These are phyloP conservation scores for Podaxis mareebaensis DNA, from an alignment of 768 basidiomycete species.

Conservation along the genomic window DNA sequence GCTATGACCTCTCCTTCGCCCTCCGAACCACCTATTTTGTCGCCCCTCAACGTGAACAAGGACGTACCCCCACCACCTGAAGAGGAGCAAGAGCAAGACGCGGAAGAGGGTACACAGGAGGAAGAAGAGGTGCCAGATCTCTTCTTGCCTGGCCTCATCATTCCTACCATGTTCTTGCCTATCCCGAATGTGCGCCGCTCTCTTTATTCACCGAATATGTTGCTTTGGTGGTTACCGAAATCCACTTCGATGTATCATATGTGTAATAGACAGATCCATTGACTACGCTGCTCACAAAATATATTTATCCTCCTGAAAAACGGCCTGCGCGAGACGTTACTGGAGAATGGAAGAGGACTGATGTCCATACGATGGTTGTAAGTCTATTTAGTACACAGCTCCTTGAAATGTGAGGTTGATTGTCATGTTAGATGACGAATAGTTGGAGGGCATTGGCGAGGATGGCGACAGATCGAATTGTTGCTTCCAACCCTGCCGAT, in stretches of 20 bases:
- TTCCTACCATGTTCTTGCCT: conserved; percentile 84
- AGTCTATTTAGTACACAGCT: conserved; percentile 31
- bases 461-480: conserved; percentile 80
- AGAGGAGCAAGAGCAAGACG: conserved; percentile 11
- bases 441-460: conserved; percentile 84
- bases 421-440: conserved; percentile 69
- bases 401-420: conserved; percentile 21
- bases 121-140: conserved; percentile 52
- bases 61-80: conserved; percentile 48
- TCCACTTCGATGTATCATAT: conserved; percentile 47
- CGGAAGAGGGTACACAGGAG: conserved; percentile 34
- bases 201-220: conserved; percentile 42
- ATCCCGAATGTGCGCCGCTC: conserved; percentile 80
- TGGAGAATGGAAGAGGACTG: conserved; percentile 72
- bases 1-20: conserved; percentile 24
- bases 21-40: conserved; percentile 21
- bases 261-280: conserved; percentile 79
- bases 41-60: conserved; percentile 48
- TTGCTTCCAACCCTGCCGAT: conserved; percentile 70
- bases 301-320: conserved; percentile 74
- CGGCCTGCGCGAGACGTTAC: conserved; percentile 71
- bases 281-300: conserved; percentile 79
- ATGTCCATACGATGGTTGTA: conserved; percentile 81
- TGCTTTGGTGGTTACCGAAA: conserved; percentile 65
- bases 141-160: conserved; percentile 66